Evolutionary conservation across 2,329 filamentous ascomycete genomes (phyloP).

Genomic region (Elsinoe necatrix): DNA sequence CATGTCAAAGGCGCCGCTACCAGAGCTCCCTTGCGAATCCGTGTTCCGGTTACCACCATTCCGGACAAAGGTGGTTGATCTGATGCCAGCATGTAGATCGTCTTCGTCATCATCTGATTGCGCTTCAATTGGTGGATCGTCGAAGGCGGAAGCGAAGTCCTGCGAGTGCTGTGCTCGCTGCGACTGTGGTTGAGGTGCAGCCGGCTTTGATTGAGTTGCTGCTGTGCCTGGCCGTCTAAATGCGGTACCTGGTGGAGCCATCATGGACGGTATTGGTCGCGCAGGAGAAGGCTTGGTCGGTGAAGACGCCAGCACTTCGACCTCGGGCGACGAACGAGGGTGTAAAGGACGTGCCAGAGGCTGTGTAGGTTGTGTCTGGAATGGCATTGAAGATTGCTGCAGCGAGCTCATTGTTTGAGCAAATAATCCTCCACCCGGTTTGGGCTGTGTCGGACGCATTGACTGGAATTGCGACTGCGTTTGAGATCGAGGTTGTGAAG

Average conservation of each 20-base stretch:
- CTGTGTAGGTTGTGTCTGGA: constrained; percentile 53
- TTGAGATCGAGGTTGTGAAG: constrained; percentile 6
- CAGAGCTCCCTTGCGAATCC: not conserved
- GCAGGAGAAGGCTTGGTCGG: constrained; percentile 39
- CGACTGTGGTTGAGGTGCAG: constrained; percentile 33
- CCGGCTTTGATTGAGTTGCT: constrained; percentile 22
- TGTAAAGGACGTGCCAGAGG: constrained; percentile 34
- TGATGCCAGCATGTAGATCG: constrained; percentile 39
- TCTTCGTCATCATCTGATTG: constrained; percentile 32
- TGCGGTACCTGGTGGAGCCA: constrained; percentile 68
- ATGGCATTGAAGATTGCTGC: constrained; percentile 16
- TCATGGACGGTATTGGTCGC: constrained; percentile 48
- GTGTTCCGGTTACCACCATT: not conserved
- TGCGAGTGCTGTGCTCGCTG: constrained; percentile 18
- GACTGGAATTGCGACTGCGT: not conserved
- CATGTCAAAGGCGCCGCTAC: not conserved
- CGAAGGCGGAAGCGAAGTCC: constrained; percentile 21
- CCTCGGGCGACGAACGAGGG: constrained; percentile 30
- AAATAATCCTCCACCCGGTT: constrained; percentile 10
- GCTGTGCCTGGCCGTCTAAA: constrained; percentile 44
- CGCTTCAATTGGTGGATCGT: constrained; percentile 41
- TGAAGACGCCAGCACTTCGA: constrained; percentile 88
- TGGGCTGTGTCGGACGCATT: constrained; percentile 11
- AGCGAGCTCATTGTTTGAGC: constrained; percentile 16
- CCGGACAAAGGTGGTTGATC: constrained; percentile 47